Evolutionary conservation across 208 protist species (phyloP), one percentile per base, ranked within the genome.

Genomic region (Herpetomonas samuelpessoai): DNA sequence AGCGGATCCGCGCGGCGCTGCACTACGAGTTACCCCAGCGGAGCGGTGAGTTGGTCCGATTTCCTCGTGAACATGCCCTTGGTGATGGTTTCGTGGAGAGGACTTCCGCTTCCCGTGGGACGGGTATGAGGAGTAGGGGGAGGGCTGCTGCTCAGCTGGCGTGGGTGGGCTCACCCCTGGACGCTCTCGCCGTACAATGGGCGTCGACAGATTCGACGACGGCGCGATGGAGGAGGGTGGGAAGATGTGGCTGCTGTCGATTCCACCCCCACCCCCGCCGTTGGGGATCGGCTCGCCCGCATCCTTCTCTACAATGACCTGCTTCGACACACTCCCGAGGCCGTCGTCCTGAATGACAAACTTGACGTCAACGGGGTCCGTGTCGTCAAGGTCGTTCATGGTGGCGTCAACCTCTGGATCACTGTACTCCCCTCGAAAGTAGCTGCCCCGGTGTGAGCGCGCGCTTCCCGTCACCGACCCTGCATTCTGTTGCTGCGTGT

Each of bases 321-420:
- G 53, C 52, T 70, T 71, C 18, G 68, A 69, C 28, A 78, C 70
- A 21, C 59, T 64, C 21, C 68, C 65, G 18, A 46, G 30, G 44
- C 71, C 72, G 28, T 84, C 73, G 10, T 80, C 72, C 9, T 72
- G 49, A 21, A 79, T 29, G 53, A 76, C 67, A 9, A 77, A 79
- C 27, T 68, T 62, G 18, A 64, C 73, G n/a, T 76, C 62, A n/a
- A 72, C 22, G 9, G 65, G 52, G 0, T 67, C 27, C 24, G 52
- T 65, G 18, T 75, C 71, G 6, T 74, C 62, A 0, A 71, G 47
- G 55, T 79, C 66, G 49, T 76, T 52, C 50, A 83, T 59, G 31
- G 68, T 79, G 19, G 76, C 76, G 44, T 75, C 71, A 1, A 83
- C 65, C 30, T 83, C 76, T 0, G 76, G 71, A 30, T 79, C 60